Percentiles rank a stretch among this genome's conserved stretches.
Conservation (phyloP, 345 rosid species). For the Pseudoturritis turrita region DNA sequence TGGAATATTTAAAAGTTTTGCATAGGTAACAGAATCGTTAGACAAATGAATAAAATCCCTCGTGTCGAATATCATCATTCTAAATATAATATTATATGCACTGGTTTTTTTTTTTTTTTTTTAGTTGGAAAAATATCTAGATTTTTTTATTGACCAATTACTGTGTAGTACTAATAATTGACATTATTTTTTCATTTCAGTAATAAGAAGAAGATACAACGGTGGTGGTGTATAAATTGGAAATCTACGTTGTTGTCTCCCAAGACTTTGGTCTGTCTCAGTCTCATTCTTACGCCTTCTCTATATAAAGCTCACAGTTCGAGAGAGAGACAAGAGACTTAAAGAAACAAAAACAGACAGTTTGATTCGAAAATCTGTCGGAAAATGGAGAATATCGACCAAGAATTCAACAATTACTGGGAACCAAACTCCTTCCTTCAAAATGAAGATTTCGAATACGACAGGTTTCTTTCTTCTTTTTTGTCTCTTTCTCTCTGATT, state of each 20-base stretch:
- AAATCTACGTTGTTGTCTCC: conserved; percentile 21
- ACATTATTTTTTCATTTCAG: neutral
- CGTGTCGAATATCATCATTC: conserved; percentile 5
- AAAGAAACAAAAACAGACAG: neutral
- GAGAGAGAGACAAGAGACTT: conserved; percentile 5
- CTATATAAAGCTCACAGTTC: conserved; percentile 27
- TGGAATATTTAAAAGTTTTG: neutral
- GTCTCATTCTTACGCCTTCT: neutral
- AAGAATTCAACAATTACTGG: conserved; percentile 58
- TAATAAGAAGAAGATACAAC: neutral
- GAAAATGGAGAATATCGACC: conserved; percentile 37
- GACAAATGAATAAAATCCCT: conserved; percentile 13
- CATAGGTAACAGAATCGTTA: neutral
- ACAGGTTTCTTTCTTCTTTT: conserved; percentile 29
- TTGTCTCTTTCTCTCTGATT: neutral
- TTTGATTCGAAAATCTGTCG: neutral
- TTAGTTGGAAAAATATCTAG: neutral
- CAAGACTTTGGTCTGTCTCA: conserved; percentile 22
- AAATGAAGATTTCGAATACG: conserved; percentile 52
- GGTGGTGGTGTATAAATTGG: neutral
- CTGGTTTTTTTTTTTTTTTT: neutral
- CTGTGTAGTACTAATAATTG: neutral
- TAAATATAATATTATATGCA: neutral
- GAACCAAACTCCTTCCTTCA: conserved; percentile 56
- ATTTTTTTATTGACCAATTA: neutral